phyloP scores from a whole-genome alignment of 345 rosid genomes.

The Salix suchowensis region DNA sequence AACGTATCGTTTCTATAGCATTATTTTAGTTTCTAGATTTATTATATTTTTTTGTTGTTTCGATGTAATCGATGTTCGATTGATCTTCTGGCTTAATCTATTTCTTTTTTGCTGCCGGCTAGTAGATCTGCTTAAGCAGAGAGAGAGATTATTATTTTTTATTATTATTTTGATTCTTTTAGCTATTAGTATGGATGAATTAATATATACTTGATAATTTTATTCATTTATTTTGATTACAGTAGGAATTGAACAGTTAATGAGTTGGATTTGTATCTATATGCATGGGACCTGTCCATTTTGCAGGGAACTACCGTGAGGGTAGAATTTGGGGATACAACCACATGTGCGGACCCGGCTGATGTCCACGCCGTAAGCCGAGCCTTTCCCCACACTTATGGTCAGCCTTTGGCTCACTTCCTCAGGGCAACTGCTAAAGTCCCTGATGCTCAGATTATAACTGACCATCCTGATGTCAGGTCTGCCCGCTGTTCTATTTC shows the following conservation, averaged over 20 bases:
- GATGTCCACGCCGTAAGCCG: conserved; percentile 62
- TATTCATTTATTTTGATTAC: too few relatives aligned
- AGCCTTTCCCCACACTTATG: conserved; percentile 74
- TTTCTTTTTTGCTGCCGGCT: neutral
- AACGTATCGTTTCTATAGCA: neutral
- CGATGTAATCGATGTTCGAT: neutral
- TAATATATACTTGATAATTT: neutral
- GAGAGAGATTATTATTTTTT: neutral
- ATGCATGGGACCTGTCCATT: neutral
- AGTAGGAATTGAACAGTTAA: too few relatives aligned
- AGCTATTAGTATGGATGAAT: neutral
- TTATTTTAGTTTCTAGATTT: neutral
- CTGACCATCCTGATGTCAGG: conserved; percentile 78
- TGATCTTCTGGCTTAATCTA: neutral
- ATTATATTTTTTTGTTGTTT: neutral
- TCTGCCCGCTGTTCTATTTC: neutral
- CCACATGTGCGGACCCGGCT: conserved; percentile 58
- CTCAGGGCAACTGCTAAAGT: conserved; percentile 81
- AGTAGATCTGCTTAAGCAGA: neutral
- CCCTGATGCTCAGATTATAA: conserved; percentile 85
- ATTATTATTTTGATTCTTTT: neutral
- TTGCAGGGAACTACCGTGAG: conserved; percentile 92
- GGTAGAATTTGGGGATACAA: conserved; percentile 85
- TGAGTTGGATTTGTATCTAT: neutral
- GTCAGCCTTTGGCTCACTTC: conserved; percentile 94